phyloP scores from a whole-genome alignment of 2,329 filamentous ascomycete genomes.

The Fusarium citri region DNA sequence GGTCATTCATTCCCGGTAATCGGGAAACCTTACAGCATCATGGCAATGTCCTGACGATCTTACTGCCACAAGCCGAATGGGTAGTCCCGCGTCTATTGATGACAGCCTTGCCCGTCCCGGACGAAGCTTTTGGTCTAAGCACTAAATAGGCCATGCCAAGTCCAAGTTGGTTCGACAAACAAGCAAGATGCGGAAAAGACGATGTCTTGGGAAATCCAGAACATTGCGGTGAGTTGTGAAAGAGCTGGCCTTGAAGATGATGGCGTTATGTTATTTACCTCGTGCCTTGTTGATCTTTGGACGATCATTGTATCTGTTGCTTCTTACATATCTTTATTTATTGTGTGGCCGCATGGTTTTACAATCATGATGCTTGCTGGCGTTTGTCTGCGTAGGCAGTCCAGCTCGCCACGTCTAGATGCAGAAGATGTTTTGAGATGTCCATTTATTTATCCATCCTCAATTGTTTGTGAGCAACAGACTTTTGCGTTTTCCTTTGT shows the following conservation, averaged over 20 bases:
- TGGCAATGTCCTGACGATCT: constrained; percentile 30
- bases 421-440: constrained; percentile 5
- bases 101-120: constrained; percentile 30
- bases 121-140: constrained; percentile 20
- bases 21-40: constrained; percentile 22
- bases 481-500: constrained; percentile 1
- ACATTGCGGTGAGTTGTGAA: constrained; percentile 15
- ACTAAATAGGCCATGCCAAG: constrained; percentile 9
- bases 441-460: not conserved
- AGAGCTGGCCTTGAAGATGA: constrained; percentile 7
- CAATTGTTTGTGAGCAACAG: not conserved
- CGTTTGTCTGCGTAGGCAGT: constrained; percentile 1
- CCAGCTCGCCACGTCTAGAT: constrained; percentile 9
- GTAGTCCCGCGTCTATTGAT: constrained; percentile 20
- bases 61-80: constrained; percentile 11
- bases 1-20: constrained; percentile 35
- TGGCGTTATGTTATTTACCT: constrained; percentile 15
- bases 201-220: constrained; percentile 18
- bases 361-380: constrained; percentile 23
- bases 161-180: constrained; percentile 26
- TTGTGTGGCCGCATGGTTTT: constrained; percentile 30
- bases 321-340: no score
- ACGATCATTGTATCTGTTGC: constrained; percentile 25
- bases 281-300: not conserved
- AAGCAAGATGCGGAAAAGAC: constrained; percentile 26